Evolutionary conservation across 768 basidiomycete species (phyloP).

Genomic region (Mycena sanguinolenta): DNA sequence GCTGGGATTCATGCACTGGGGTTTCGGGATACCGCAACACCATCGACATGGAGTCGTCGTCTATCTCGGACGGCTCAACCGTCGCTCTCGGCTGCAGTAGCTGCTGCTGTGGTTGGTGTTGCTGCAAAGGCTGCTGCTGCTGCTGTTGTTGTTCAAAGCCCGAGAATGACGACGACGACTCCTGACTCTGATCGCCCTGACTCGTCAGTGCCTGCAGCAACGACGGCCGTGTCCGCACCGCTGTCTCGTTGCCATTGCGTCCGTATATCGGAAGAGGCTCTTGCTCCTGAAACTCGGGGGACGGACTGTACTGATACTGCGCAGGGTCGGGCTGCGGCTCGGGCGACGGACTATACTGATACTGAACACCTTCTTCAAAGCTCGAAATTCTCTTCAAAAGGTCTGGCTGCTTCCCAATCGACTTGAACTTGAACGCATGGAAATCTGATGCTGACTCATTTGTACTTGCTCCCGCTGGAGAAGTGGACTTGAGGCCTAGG

Average conservation of each 20-base stretch:
- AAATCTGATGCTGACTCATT: too few species aligned
- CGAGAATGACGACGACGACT: background rate
- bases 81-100: background rate
- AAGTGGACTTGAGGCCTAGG: too few species aligned
- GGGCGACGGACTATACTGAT: conserved; percentile 42
- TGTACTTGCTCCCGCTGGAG: conserved; percentile 2
- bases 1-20: background rate
- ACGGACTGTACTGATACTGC: conserved; percentile 42
- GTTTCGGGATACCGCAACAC: conserved; percentile 31
- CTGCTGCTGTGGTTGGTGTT: background rate
- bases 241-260: too few species aligned
- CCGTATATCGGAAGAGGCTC: too few species aligned
- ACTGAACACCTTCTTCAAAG: conserved; percentile 43
- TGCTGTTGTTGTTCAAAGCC: background rate
- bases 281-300: conserved; percentile 36
- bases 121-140: background rate
- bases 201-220: conserved; percentile 30
- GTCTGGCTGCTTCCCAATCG: conserved; percentile 67
- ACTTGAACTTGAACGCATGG: conserved; percentile 58
- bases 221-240: conserved; percentile 28
- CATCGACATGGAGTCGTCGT: conserved; percentile 28
- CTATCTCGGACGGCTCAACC: background rate
- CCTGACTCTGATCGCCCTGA: background rate
- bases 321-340: conserved; percentile 35
- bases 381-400: conserved; percentile 65